These are phyloP conservation scores for Neodidymelliopsis sp. DNA, from an alignment of 2,329 filamentous ascomycete species.

Conservation along the genomic window DNA sequence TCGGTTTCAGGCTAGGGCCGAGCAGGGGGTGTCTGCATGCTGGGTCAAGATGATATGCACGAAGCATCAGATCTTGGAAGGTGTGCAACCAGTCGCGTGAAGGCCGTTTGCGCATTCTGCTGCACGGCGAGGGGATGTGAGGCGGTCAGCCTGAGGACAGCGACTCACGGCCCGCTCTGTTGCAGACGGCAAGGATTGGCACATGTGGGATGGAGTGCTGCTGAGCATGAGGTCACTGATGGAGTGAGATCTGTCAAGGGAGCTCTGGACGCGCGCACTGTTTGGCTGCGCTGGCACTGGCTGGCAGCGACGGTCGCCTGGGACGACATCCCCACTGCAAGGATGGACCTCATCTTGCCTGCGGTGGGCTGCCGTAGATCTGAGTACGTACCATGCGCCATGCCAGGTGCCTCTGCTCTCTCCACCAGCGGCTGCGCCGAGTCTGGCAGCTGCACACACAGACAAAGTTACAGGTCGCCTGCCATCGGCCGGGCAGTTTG, in stretches of 20 bases:
- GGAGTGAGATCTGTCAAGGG: conserved; percentile 14
- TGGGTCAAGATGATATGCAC: conserved; percentile 43
- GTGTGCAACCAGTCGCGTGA: conserved; percentile 19
- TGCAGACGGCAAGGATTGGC: conserved; percentile 25
- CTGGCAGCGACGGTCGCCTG: conserved; percentile 10
- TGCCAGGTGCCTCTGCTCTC: too few relatives aligned
- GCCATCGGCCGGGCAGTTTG: conserved; percentile 1
- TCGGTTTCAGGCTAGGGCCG: conserved; percentile 26
- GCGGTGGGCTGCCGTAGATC: conserved; percentile 13
- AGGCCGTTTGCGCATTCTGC: conserved; percentile 26
- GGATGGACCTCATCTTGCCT: conserved; percentile 14
- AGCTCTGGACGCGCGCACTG: conserved; percentile 4
- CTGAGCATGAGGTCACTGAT: conserved; percentile 27
- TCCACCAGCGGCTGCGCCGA: conserved; percentile 9
- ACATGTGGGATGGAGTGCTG: conserved; percentile 12
- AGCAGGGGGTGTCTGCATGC: conserved; percentile 34
- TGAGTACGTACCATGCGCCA: conserved; percentile 13
- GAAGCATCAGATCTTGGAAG: conserved; percentile 42
- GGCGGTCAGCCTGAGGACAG: conserved; percentile 42
- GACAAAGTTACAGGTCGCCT: conserved; percentile 7
- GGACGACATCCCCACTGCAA: conserved; percentile 16
- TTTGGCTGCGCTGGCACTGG: conserved; percentile 13
- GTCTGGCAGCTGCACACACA: conserved; percentile 5
- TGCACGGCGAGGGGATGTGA: conserved; percentile 28
- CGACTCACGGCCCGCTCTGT: conserved; percentile 23